phyloP scores from a whole-genome alignment of 805 yeast species.

The Scheffersomyces ergatensis region DNA sequence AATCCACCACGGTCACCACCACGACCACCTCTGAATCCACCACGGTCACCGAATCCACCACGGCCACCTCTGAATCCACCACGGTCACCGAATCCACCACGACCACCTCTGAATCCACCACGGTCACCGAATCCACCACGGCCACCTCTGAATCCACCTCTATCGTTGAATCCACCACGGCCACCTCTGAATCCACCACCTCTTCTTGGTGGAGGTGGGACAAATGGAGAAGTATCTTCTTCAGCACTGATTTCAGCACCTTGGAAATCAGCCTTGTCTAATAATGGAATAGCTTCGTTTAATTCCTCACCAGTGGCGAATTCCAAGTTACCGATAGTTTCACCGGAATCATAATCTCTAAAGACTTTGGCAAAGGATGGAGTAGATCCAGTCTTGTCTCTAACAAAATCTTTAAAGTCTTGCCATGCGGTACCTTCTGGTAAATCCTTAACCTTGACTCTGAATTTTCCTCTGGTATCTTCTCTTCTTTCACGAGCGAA shows the following conservation, averaged over 20 bases:
- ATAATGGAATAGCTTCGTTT: slow-evolving; percentile 67
- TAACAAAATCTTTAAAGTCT: slow-evolving; percentile 84
- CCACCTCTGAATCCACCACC: slow-evolving; percentile 40
- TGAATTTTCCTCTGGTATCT: slow-evolving; percentile 68
- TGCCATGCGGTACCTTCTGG: slow-evolving; percentile 85
- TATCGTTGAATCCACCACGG: slow-evolving; percentile 27
- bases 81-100: slow-evolving; percentile 24
- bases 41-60: slow-evolving; percentile 16
- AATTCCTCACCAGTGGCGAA: slow-evolving; percentile 69
- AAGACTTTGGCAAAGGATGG: slow-evolving; percentile 59
- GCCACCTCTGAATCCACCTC: slow-evolving; percentile 34
- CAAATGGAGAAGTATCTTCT: slow-evolving; percentile 67
- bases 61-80: slow-evolving; percentile 38
- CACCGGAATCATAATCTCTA: slow-evolving; percentile 47
- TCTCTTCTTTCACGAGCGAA: slow-evolving; percentile 55
- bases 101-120: slow-evolving; percentile 32
- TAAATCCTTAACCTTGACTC: slow-evolving; percentile 66
- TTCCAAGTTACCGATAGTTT: slow-evolving; percentile 51
- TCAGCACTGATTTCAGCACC: slow-evolving; percentile 72
- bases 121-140: slow-evolving; percentile 34
- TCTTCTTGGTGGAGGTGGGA: slow-evolving; percentile 49
- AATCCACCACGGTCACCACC: slow-evolving; percentile 30
- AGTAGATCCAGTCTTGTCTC: slow-evolving; percentile 64
- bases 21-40: slow-evolving; percentile 36
- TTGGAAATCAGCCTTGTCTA: slow-evolving; percentile 69